Evolutionary conservation across 768 basidiomycete genomes (phyloP).

Genomic region (Lactarius psammicola): DNA sequence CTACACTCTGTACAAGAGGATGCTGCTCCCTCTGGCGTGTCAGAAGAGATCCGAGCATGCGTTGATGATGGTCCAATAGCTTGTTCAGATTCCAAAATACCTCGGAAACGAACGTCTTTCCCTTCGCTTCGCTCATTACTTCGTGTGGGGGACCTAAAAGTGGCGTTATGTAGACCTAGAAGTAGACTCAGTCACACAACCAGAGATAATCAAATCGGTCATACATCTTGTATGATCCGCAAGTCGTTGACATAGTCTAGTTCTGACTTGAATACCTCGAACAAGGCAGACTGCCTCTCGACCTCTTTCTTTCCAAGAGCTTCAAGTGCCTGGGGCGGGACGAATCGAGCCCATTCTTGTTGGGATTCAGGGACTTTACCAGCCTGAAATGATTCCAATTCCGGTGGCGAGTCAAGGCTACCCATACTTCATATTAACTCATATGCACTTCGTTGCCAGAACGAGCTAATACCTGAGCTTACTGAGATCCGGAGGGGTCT

Average conservation of each 20-base stretch:
- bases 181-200: neutral
- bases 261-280: conserved; percentile 89
- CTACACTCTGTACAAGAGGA: conserved; percentile 76
- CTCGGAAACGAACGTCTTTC: conserved; percentile 67
- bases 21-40: conserved; percentile 81
- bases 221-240: conserved; percentile 63
- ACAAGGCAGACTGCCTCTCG: conserved; percentile 80
- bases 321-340: conserved; percentile 67
- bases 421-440: neutral
- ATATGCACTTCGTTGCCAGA: conserved; percentile 1
- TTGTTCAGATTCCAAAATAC: conserved; percentile 83
- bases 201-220: conserved; percentile 13
- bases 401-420: conserved; percentile 64
- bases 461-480: conserved; percentile 25
- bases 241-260: conserved; percentile 85
- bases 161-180: conserved; percentile 70
- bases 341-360: conserved; percentile 80
- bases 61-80: conserved; percentile 64
- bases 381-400: conserved; percentile 62
- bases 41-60: conserved; percentile 71
- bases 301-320: conserved; percentile 76
- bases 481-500: conserved; percentile 32
- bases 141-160: conserved; percentile 61
- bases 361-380: conserved; percentile 64
- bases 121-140: conserved; percentile 53